Evolutionary conservation across 352 stramenopile species (phyloP).

Genomic region (Hyaloperonospora brassicae): DNA sequence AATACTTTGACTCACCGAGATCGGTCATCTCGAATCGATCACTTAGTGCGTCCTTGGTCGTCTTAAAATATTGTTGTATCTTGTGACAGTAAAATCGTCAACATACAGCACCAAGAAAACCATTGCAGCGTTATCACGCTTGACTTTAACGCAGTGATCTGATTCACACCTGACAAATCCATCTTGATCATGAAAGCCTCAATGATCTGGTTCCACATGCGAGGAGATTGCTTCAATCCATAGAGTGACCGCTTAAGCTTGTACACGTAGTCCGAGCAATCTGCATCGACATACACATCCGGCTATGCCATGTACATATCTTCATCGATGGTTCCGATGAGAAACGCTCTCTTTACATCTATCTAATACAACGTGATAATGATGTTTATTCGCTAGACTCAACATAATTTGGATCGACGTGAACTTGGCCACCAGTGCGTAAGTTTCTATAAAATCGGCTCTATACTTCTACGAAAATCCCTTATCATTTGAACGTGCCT

Average conservation of each 20-base stretch:
- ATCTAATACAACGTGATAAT: slow-evolving; percentile 3
- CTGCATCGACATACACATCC: not conserved
- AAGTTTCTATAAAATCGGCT: not conserved
- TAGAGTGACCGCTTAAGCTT: not conserved
- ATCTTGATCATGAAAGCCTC: not conserved
- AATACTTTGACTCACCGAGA: too few relatives aligned
- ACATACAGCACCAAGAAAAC: not conserved
- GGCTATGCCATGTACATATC: not conserved
- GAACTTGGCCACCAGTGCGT: not conserved
- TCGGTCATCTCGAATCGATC: too few relatives aligned
- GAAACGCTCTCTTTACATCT: not conserved
- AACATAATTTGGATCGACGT: slow-evolving; percentile 3
- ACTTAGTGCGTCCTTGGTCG: not conserved
- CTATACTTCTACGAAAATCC: slow-evolving; percentile 3
- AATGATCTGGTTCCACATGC: not conserved
- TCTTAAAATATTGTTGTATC: not conserved
- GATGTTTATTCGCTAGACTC: slow-evolving; percentile 1
- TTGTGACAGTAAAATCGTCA: not conserved
- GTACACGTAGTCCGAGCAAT: not conserved
- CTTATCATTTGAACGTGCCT: slow-evolving; percentile 1
- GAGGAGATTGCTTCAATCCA: not conserved
- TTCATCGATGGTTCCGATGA: not conserved
- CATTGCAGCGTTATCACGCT: not conserved
- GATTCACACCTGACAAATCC: not conserved
- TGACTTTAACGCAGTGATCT: not conserved